Percentiles rank a stretch among this genome's conserved stretches.
Conservation (phyloP, 176 grass and related monocot species). For the Triticum dicoccoides region DNA sequence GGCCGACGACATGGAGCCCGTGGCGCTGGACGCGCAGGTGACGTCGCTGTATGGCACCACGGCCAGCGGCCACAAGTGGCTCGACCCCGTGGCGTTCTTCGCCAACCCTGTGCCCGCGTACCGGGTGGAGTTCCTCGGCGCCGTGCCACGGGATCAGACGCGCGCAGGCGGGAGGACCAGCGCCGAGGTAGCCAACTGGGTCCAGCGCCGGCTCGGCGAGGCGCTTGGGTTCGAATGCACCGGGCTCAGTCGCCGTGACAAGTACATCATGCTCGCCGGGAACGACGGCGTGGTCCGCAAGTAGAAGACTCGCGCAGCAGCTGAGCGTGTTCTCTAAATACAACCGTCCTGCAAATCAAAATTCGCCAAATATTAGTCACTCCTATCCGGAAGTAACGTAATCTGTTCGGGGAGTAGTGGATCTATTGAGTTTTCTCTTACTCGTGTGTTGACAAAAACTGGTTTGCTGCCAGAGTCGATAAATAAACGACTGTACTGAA, state of each 20-base stretch:
- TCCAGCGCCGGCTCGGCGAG: slow-evolving; percentile 64
- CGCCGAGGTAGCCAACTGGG: slow-evolving; percentile 73
- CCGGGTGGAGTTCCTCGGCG: slow-evolving; percentile 61
- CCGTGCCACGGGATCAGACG: slow-evolving; percentile 51
- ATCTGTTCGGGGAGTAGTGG: not conserved
- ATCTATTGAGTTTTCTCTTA: not conserved
- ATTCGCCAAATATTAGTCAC: not conserved
- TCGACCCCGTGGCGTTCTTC: slow-evolving; percentile 78
- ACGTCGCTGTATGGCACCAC: slow-evolving; percentile 69
- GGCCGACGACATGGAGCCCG: slow-evolving; percentile 76
- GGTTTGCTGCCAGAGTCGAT: not conserved
- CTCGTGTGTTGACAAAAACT: not conserved
- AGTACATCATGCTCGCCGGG: slow-evolving; percentile 88
- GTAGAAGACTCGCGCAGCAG: not conserved
- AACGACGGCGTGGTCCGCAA: slow-evolving; percentile 72
- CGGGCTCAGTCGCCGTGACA: slow-evolving; percentile 59
- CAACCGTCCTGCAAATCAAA: not conserved
- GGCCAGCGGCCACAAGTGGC: slow-evolving; percentile 79
- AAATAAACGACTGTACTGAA: not conserved
- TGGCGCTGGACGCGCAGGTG: slow-evolving; percentile 69
- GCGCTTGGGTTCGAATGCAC: slow-evolving; percentile 84
- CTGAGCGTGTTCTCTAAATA: no score
- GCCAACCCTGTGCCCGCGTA: slow-evolving; percentile 64
- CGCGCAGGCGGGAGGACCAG: slow-evolving; percentile 42
- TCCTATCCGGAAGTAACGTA: not conserved